Evolutionary conservation across 257 asterid species (phyloP).

Genomic region (Fraxinus anomala): DNA sequence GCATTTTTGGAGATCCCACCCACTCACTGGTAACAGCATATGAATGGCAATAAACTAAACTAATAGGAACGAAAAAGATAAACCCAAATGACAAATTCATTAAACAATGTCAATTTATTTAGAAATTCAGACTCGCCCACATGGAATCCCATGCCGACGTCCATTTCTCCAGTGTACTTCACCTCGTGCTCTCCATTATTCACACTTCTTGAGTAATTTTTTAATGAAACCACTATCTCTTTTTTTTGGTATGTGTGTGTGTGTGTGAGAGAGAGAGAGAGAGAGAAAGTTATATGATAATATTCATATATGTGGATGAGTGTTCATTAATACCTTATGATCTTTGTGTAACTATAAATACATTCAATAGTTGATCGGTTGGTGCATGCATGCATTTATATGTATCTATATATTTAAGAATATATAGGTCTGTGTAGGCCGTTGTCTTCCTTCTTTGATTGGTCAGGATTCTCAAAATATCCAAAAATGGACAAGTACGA

Average conservation of each 20-base stretch:
- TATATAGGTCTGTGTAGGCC: background rate
- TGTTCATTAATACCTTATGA: background rate
- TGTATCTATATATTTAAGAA: background rate
- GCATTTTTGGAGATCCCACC: slow-evolving; percentile 33
- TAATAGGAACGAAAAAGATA: background rate
- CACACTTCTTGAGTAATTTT: background rate
- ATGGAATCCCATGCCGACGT: background rate
- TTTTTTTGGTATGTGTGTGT: background rate
- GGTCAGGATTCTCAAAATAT: background rate
- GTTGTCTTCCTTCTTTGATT: background rate
- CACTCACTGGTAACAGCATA: slow-evolving; percentile 1
- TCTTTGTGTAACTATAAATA: background rate
- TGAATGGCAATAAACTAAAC: background rate
- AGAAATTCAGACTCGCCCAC: background rate
- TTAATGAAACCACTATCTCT: background rate
- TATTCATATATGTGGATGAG: background rate
- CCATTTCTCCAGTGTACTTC: background rate
- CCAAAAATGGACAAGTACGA: slow-evolving; percentile 65
- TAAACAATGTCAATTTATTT: background rate
- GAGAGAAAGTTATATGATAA: background rate
- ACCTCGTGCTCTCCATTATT: slow-evolving; percentile 1
- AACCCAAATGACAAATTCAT: slow-evolving; percentile 5
- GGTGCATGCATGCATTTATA: background rate
- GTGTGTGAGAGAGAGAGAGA: background rate
- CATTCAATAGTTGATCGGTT: background rate